These are phyloP conservation scores for Microascus cirrosus DNA, from an alignment of 2,329 filamentous ascomycete species.

Conservation along the genomic window DNA sequence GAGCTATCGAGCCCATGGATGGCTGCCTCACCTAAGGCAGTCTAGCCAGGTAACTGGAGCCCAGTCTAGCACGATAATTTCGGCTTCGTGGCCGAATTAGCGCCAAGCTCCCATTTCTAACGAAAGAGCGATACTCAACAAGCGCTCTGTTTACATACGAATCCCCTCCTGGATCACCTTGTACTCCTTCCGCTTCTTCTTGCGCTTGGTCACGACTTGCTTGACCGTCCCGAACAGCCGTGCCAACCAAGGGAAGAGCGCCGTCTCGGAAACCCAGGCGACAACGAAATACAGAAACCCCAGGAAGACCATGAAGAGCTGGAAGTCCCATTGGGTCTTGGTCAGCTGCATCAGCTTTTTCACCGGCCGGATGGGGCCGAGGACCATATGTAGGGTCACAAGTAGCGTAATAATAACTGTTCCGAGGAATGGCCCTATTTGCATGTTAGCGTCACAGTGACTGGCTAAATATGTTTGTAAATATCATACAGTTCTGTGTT, in stretches of 20 bases:
- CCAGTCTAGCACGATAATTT: background rate
- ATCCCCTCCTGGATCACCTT: constrained; percentile 62
- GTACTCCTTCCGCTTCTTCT: constrained; percentile 78
- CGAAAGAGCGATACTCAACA: background rate
- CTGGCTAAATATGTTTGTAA: background rate
- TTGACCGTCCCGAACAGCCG: constrained; percentile 53
- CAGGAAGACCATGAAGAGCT: constrained; percentile 58
- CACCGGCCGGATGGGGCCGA: constrained; percentile 60
- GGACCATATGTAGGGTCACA: constrained; percentile 69
- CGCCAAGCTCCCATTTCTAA: background rate
- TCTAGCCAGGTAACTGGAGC: background rate
- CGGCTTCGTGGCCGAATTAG: background rate
- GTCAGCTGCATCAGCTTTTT: constrained; percentile 76
- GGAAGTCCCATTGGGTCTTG: constrained; percentile 60
- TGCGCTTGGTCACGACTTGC: constrained; percentile 41
- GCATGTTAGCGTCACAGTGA: constrained; percentile 1
- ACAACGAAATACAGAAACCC: constrained; percentile 57
- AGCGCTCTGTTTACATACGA: background rate
- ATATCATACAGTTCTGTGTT: constrained; percentile 60
- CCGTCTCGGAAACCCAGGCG: constrained; percentile 62
- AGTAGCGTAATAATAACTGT: constrained; percentile 60
- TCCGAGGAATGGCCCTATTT: constrained; percentile 66
- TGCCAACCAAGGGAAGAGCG: constrained; percentile 58
- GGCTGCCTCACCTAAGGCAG: no score
- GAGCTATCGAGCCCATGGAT: no score